Conservation (phyloP, 176 grass and related monocot species). For the Ananas comosus region DNA sequence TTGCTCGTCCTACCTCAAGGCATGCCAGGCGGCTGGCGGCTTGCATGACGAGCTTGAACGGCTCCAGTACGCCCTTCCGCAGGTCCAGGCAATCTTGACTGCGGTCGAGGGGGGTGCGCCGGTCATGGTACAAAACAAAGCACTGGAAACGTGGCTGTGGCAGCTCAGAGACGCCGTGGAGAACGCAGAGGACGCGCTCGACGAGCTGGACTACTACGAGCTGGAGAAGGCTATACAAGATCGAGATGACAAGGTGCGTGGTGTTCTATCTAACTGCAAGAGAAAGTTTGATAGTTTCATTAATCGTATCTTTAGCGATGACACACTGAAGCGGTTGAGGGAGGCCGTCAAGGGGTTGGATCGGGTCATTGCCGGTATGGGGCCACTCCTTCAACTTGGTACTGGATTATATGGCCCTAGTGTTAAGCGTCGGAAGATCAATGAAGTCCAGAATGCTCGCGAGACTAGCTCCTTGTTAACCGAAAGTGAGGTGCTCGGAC, state of each 20-base stretch:
- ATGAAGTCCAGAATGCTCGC: neutral
- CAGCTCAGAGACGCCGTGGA: conserved; percentile 21
- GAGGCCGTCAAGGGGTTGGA: conserved; percentile 1
- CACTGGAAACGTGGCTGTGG: conserved; percentile 16
- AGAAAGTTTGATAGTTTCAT: neutral
- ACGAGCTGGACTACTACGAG: neutral
- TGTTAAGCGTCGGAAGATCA: neutral
- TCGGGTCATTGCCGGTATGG: neutral
- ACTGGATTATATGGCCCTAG: neutral
- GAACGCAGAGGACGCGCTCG: conserved; percentile 11
- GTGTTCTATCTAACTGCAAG: neutral
- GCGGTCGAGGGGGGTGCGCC: too few relatives aligned
- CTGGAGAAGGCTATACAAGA: neutral
- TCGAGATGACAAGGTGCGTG: conserved; percentile 2
- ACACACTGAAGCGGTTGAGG: conserved; percentile 1
- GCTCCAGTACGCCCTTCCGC: too few relatives aligned
- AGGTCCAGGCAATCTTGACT: too few relatives aligned
- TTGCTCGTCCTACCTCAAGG: too few relatives aligned
- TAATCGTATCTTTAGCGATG: neutral
- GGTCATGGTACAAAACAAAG: too few relatives aligned
- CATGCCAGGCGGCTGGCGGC: too few relatives aligned
- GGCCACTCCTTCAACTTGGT: conserved; percentile 4
- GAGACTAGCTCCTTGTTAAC: conserved; percentile 2
- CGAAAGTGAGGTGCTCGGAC: conserved; percentile 5
- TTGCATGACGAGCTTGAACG: too few relatives aligned